Conservation (phyloP, 768 basidiomycete species). For the Leucogyrophana mollusca region DNA sequence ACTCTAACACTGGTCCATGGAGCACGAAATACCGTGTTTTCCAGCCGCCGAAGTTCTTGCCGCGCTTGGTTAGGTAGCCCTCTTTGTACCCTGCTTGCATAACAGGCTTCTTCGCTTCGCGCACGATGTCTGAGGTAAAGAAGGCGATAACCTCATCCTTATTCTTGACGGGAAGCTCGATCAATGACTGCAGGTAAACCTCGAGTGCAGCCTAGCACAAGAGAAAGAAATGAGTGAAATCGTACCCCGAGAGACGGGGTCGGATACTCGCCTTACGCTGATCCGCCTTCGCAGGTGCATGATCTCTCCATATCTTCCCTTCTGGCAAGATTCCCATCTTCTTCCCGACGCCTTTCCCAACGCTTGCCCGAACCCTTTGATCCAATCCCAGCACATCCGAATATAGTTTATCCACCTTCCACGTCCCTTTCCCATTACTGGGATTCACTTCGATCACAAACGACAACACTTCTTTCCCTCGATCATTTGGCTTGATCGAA, state of each 20-base stretch:
- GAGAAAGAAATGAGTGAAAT: slow-evolving; percentile 12
- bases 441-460: slow-evolving; percentile 81
- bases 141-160: slow-evolving; percentile 91
- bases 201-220: slow-evolving; percentile 66
- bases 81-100: slow-evolving; percentile 86
- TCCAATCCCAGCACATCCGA: slow-evolving; percentile 91
- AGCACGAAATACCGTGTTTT: slow-evolving; percentile 95
- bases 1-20: slow-evolving; percentile 86
- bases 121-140: slow-evolving; percentile 86
- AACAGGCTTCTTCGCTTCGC: slow-evolving; percentile 71
- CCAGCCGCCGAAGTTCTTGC: slow-evolving; percentile 98
- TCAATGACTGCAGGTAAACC: slow-evolving; percentile 80
- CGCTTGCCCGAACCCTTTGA: slow-evolving; percentile 56
- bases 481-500: slow-evolving; percentile 84
- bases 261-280: slow-evolving; percentile 79
- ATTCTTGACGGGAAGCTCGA: slow-evolving; percentile 80
- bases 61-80: slow-evolving; percentile 93
- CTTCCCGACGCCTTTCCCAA: slow-evolving; percentile 69
- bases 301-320: slow-evolving; percentile 93
- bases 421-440: slow-evolving; percentile 65
- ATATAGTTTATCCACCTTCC: slow-evolving; percentile 92
- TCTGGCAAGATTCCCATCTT: slow-evolving; percentile 84
- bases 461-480: slow-evolving; percentile 88
- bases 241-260: slow-evolving; percentile 3
- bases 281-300: slow-evolving; percentile 95